Evolutionary conservation across 768 basidiomycete species (phyloP).

Genomic region (Collybia mongolica): DNA sequence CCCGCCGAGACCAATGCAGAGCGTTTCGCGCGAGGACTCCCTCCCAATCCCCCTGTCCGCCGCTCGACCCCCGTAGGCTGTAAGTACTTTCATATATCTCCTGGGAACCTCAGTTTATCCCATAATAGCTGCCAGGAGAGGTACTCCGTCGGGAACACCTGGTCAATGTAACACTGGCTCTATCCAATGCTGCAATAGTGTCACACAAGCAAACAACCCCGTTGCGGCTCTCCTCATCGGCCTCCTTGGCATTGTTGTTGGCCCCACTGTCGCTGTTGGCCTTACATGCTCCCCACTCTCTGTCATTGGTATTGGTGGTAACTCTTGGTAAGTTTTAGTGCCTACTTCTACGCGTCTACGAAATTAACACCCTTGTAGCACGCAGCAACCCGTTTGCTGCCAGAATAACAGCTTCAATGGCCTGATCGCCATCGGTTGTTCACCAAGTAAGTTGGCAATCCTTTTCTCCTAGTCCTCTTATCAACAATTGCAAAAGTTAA

Average conservation of each 20-base stretch:
- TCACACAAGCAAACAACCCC: conserved; percentile 15
- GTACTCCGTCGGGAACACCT: conserved; percentile 32
- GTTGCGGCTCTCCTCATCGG: conserved; percentile 18
- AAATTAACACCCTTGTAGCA: conserved; percentile 20
- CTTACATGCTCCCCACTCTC: conserved; percentile 33
- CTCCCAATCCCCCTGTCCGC: conserved; percentile 44
- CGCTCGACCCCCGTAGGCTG: conserved; percentile 31
- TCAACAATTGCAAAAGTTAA: background rate
- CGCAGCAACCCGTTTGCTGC: conserved; percentile 45
- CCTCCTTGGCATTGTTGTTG: conserved; percentile 31
- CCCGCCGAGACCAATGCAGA: conserved; percentile 46
- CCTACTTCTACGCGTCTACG: background rate
- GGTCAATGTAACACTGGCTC: conserved; percentile 38
- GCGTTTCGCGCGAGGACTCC: conserved; percentile 51
- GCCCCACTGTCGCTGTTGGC: conserved; percentile 25
- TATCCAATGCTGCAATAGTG: conserved; percentile 42
- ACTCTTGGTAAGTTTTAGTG: conserved; percentile 25
- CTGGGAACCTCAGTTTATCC: background rate
- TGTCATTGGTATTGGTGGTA: conserved; percentile 28
- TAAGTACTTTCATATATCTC: conserved; percentile 16
- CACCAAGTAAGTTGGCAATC: conserved; percentile 31
- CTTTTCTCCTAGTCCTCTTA: too few relatives aligned
- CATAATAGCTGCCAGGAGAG: conserved; percentile 31
- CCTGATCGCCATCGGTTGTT: conserved; percentile 40
- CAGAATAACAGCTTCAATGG: conserved; percentile 41